Evolutionary conservation across 202 grass and related monocot species (phyloP).

Genomic region (Carex sylvatica): DNA sequence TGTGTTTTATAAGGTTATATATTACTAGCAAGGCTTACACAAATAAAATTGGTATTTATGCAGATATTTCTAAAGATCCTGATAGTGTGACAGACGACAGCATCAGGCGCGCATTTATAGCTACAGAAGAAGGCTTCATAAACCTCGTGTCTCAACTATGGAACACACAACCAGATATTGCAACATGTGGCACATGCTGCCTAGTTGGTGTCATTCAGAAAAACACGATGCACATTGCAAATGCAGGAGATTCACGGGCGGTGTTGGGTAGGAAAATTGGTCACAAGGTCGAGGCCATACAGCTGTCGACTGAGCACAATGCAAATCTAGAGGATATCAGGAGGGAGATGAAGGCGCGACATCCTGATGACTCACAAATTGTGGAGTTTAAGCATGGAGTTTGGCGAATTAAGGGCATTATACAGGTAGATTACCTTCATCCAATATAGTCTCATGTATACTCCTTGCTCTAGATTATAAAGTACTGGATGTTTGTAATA

Average conservation of each 20-base stretch:
- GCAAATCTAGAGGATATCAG: slow-evolving; percentile 70
- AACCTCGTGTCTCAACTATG: slow-evolving; percentile 45
- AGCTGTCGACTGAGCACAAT: slow-evolving; percentile 81
- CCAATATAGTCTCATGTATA: not conserved
- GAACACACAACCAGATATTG: slow-evolving; percentile 60
- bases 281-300: slow-evolving; percentile 61
- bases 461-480: not conserved
- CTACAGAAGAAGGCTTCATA: slow-evolving; percentile 74
- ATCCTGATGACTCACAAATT: slow-evolving; percentile 77
- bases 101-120: slow-evolving; percentile 60
- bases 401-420: slow-evolving; percentile 93
- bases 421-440: slow-evolving; percentile 51
- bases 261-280: slow-evolving; percentile 72
- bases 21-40: not conserved
- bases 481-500: not conserved
- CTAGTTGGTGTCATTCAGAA: slow-evolving; percentile 67
- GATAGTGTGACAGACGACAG: slow-evolving; percentile 37
- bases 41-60: slow-evolving; percentile 18
- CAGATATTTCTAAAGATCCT: slow-evolving; percentile 58
- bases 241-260: slow-evolving; percentile 76
- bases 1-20: not conserved
- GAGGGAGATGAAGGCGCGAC: slow-evolving; percentile 66
- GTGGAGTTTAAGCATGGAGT: slow-evolving; percentile 86
- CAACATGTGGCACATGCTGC: slow-evolving; percentile 75
- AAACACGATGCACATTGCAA: slow-evolving; percentile 63